Evolutionary conservation across 2,329 filamentous ascomycete genomes (phyloP).

Genomic region (Ilyonectria mors-panacis): DNA sequence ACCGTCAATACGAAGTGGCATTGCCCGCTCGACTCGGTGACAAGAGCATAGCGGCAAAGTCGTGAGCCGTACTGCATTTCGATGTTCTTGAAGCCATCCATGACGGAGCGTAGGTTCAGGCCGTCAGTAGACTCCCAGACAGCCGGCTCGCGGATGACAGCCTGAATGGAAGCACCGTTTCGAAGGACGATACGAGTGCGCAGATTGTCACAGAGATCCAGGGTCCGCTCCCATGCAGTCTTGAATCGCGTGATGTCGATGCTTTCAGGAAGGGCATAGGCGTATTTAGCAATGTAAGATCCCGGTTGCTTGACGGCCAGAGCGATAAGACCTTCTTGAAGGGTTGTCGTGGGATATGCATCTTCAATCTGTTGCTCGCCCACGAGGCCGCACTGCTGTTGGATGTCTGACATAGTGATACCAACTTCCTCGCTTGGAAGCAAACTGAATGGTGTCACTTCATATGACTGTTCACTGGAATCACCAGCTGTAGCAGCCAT

Average conservation of each 20-base stretch:
- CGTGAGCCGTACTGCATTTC: conserved; percentile 16
- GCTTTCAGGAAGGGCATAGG: not conserved
- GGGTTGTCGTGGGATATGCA: conserved; percentile 13
- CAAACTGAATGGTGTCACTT: not conserved
- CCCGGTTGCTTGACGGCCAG: conserved; percentile 15
- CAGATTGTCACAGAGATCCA: conserved; percentile 11
- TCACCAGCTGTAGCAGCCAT: conserved; percentile 1
- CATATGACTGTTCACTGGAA: not conserved
- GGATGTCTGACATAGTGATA: not conserved
- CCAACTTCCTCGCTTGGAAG: not conserved
- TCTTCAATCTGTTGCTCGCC: not conserved
- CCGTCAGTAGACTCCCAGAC: conserved; percentile 12
- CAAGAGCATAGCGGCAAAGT: conserved; percentile 8
- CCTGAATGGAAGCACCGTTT: conserved; percentile 9
- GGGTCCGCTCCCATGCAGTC: conserved; percentile 1
- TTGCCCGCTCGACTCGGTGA: not conserved
- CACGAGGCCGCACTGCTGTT: not conserved
- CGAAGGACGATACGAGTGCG: conserved; percentile 9
- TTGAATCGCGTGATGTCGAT: not conserved
- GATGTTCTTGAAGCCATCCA: not conserved
- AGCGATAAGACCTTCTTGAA: conserved; percentile 16
- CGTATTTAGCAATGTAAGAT: conserved; percentile 15
- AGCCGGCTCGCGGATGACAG: not conserved
- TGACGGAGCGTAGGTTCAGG: not conserved
- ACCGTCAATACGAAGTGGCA: not conserved